Evolutionary conservation across 1,284 basidiomycete species (phyloP), one percentile per base, ranked within the genome.

Genomic region (Rhodotorula sp.): DNA sequence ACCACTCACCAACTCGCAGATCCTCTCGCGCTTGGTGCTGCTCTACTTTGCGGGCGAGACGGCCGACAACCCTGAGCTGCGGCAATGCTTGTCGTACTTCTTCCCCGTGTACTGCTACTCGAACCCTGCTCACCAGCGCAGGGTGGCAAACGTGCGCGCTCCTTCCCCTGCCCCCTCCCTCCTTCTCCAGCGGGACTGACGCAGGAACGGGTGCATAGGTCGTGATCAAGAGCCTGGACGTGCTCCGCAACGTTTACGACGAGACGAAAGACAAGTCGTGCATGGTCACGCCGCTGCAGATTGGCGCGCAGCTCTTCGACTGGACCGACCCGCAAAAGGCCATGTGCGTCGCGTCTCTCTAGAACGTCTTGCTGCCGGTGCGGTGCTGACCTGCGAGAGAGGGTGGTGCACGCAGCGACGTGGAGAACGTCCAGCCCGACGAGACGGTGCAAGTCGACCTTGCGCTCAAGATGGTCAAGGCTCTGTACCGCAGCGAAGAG

Each of bases 1-100:
- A 48, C 44, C 36, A 41, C 34, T 36, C 19, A 57, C 67, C 17
- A 10, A 5, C 22, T 3, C 34, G 41, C 46, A 94, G 91, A 87
- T 96, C 2, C 83, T 98, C 36, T 87, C 88, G 76, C 89, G 88
- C 67, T 86, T 97, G 3, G 87, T 94, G 2, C 82, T 94, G 41
- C 86, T 90, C 34, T 99, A 96, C 82, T 88, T 98, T 76, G 92
- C 91, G 0, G 92, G 93, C 2, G 89, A 92, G 70, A 97, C 94
- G 0, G 85, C 84, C 22, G 87, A 89, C 53, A 98, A 97, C 79
- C 90, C 91, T 78, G 88, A 93, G 73, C 84, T 98, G 41, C 85
- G 94, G 66, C 96, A 98, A 82, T 97, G 94, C 80, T 84, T 99
- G 37, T 90, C 93, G 29, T 98, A 98, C 83, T 98, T 98, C 85